Conservation (phyloP, 352 stramenopile genomes). For the Phytopythium cucurbitacearum region DNA sequence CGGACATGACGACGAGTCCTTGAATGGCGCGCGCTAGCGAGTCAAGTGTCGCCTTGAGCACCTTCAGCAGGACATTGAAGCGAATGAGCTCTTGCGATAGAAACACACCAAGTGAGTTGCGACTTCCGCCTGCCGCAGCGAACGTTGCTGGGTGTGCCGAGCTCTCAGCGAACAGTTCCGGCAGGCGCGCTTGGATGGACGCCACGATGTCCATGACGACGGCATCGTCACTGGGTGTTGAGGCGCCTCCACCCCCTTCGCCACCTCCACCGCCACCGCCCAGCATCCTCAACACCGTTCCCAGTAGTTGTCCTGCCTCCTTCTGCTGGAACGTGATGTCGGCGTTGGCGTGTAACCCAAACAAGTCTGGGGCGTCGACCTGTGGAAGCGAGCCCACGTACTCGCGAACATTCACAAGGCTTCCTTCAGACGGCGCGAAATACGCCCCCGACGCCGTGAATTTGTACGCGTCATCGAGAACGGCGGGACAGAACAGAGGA, state of each 20-base stretch:
- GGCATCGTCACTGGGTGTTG: conserved; percentile 57
- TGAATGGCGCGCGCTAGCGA: conserved; percentile 90
- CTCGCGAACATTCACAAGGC: conserved; percentile 54
- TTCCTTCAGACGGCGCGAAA: conserved; percentile 68
- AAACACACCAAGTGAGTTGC: conserved; percentile 93
- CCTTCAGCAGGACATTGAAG: conserved; percentile 85
- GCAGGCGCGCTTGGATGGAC: conserved; percentile 79
- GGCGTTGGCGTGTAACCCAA: conserved; percentile 91
- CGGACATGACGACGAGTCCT: conserved; percentile 88
- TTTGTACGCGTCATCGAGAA: conserved; percentile 87
- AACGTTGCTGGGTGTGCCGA: conserved; percentile 82
- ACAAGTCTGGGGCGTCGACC: conserved; percentile 88
- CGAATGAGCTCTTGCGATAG: conserved; percentile 88
- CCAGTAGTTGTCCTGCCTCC: conserved; percentile 74
- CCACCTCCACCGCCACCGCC: conserved; percentile 41
- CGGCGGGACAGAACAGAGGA: conserved; percentile 83
- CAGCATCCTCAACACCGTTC: conserved; percentile 73
- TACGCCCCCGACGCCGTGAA: conserved; percentile 81
- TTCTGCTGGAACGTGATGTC: conserved; percentile 95
- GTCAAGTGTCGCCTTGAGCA: conserved; percentile 83
- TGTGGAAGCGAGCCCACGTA: conserved; percentile 83
- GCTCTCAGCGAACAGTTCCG: conserved; percentile 52
- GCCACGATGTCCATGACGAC: conserved; percentile 85
- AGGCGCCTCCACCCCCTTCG: conserved; percentile 31
- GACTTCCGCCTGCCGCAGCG: conserved; percentile 70